Base-by-base conservation (phyloP, 2,329 filamentous ascomycete genomes). In the Didymella pomorum region DNA sequence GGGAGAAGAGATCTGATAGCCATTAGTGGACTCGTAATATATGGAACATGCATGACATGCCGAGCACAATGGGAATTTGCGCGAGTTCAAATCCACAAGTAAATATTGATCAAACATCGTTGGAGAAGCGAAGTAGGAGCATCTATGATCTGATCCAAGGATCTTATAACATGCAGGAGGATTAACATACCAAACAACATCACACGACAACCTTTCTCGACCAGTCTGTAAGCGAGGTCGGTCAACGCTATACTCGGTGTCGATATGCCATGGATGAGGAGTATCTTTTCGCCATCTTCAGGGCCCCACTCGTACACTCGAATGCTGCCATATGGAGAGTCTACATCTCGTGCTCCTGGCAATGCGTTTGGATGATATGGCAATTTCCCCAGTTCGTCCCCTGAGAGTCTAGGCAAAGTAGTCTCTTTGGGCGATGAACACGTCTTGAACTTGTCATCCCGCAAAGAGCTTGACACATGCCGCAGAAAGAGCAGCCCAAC, bases 261-360 rank as follows among this genome's bases (percentile, higher is more conserved):
- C 48, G 87, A 90, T 68, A 95, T 93, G 5, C 92, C 92, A 74
- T 94, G 92, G 16, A 96, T 78, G 25, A 96, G 79, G 14, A 96
- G 78, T 1, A 94, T 87, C 69, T 88, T 92, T 26, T 86, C 83
- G 1, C 91, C 91, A 33, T 83, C 79, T 58, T 86, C 83, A 0
- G 90, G 89, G 0, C 92, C 92, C 84, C 89, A 95, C 80, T 96
- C 92, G 72, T 92, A 94, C 3, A 91, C 87, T 44, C 88, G 81
- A 61, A 91, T 85, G 4, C 79, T 85, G 16, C 92, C 91, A 71
- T 91, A 93, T 3, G 88, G 86, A 4, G 87, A 89, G 12, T 80
- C 72, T 16, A 95, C 86, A 71, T 92, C 86, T 57, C 90, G 83
- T 0, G 80, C 85, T 7, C 90, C 89, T 0, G 89, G 90, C 14